Conservation (phyloP, 2,329 filamentous ascomycete species). For the Hypoxylon sp. region DNA sequence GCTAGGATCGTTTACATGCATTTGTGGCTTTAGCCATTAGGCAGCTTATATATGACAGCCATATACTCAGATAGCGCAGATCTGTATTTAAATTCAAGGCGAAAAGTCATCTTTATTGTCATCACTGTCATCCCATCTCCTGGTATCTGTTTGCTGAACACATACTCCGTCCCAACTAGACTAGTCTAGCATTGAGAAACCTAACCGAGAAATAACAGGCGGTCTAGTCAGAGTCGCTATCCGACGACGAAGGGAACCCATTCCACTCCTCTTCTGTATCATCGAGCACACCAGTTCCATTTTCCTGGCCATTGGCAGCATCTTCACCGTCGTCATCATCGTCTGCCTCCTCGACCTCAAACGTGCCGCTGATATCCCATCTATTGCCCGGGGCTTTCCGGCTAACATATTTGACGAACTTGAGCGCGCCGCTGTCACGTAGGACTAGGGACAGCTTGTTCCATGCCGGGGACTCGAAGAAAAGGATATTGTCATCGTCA, state of each 20-base stretch:
- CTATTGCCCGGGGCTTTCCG: constrained; percentile 85
- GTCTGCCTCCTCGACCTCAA: constrained; percentile 75
- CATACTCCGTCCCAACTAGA: background rate
- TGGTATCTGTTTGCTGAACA: constrained; percentile 6
- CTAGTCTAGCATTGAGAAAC: background rate
- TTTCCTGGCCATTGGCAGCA: constrained; percentile 51
- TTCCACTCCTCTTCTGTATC: constrained; percentile 71
- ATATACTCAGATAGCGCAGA: background rate
- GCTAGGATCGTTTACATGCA: background rate
- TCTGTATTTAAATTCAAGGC: background rate
- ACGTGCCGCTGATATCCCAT: constrained; percentile 89
- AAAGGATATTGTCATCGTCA: constrained; percentile 81
- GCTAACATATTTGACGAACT: constrained; percentile 98
- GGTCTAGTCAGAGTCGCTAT: constrained; percentile 50
- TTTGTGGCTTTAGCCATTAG: background rate
- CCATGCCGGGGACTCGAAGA: constrained; percentile 79
- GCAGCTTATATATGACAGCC: background rate
- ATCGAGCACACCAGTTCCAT: constrained; percentile 53
- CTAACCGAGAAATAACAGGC: background rate
- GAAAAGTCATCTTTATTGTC: constrained; percentile 14
- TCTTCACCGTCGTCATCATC: constrained; percentile 57
- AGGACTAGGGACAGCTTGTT: constrained; percentile 93
- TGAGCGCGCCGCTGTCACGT: constrained; percentile 85
- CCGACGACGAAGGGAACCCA: constrained; percentile 64
- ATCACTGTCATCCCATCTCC: constrained; percentile 10